phyloP scores from a whole-genome alignment of 2,329 filamentous ascomycete species.

The Berkeleyomyces rouxiae region DNA sequence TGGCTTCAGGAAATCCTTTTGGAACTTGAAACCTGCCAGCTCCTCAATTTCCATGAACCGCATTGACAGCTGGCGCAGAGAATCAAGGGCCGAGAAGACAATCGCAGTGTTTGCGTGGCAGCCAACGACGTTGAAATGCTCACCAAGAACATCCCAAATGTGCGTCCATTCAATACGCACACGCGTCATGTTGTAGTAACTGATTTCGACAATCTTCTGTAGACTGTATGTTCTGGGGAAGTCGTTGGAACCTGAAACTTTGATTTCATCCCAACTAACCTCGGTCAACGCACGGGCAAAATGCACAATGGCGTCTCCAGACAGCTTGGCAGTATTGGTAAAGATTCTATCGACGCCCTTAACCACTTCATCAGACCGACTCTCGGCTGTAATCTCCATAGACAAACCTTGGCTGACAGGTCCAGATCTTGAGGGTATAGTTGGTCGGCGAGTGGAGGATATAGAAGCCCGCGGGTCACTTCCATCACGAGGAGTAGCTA shows the following conservation, averaged over 20 bases:
- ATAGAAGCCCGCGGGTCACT: constrained; percentile 49
- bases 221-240: constrained; percentile 92
- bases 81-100: constrained; percentile 94
- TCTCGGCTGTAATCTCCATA: constrained; percentile 75
- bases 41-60: constrained; percentile 98
- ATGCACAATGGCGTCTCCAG: constrained; percentile 84
- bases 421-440: constrained; percentile 5
- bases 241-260: constrained; percentile 89
- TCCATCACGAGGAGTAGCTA: constrained; percentile 39
- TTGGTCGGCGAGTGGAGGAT: constrained; percentile 27
- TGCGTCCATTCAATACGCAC: constrained; percentile 97
- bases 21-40: constrained; percentile 95
- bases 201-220: constrained; percentile 96
- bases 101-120: constrained; percentile 93
- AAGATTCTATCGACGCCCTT: constrained; percentile 92
- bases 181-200: constrained; percentile 98
- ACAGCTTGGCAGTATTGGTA: constrained; percentile 84
- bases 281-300: constrained; percentile 86
- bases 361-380: constrained; percentile 81
- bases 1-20: constrained; percentile 96
- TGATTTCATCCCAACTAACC: constrained; percentile 98
- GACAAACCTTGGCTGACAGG: constrained; percentile 43
- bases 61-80: constrained; percentile 89
- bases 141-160: constrained; percentile 93
- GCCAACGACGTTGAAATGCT: constrained; percentile 96